A percentile compares a stretch with the other conserved stretches of the same genome.
phyloP scores from a whole-genome alignment of 2,329 filamentous ascomycete species.

The Fusarium armeniacum region DNA sequence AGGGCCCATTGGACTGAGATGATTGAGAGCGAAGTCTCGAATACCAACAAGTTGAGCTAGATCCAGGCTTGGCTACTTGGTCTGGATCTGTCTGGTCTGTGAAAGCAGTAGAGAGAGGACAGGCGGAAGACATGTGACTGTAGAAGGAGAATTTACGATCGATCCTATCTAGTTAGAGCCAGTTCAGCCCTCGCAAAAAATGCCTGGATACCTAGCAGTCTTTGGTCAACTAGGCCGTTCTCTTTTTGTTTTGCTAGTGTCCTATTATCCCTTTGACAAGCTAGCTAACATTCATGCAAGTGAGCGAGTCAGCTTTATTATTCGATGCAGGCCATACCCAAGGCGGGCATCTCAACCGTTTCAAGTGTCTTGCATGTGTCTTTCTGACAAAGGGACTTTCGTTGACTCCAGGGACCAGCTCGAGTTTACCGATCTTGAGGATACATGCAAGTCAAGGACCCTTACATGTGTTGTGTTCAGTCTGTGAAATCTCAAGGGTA shows the following conservation, averaged over 20 bases:
- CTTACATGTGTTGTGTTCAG: background rate
- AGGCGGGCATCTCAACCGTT: constrained; percentile 24
- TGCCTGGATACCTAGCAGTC: background rate
- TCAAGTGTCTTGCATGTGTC: constrained; percentile 17
- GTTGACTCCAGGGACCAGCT: constrained; percentile 28
- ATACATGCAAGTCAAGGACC: constrained; percentile 17
- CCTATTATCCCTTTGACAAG: background rate
- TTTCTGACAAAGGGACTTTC: constrained; percentile 17
- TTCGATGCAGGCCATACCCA: constrained; percentile 21
- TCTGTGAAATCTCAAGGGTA: background rate
- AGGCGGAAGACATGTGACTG: constrained; percentile 1
- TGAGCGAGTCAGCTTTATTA: constrained; percentile 27
- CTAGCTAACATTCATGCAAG: constrained; percentile 12
- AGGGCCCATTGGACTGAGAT: constrained; percentile 20
- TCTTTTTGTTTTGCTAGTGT: background rate
- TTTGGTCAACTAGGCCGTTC: too few relatives aligned
- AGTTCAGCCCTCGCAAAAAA: background rate
- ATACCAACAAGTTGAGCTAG: constrained; percentile 14
- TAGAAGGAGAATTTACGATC: background rate
- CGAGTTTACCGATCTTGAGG: constrained; percentile 10
- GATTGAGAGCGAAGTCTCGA: constrained; percentile 21
- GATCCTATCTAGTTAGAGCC: too few relatives aligned
- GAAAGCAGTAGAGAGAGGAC: constrained; percentile 7
- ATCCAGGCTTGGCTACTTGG: constrained; percentile 25
- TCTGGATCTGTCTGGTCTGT: constrained; percentile 9